Percentiles rank a stretch among this genome's conserved stretches.
Evolutionary conservation across 176 grass and related monocot genomes (phyloP).

Genomic region (Phoenix dactylifera): DNA sequence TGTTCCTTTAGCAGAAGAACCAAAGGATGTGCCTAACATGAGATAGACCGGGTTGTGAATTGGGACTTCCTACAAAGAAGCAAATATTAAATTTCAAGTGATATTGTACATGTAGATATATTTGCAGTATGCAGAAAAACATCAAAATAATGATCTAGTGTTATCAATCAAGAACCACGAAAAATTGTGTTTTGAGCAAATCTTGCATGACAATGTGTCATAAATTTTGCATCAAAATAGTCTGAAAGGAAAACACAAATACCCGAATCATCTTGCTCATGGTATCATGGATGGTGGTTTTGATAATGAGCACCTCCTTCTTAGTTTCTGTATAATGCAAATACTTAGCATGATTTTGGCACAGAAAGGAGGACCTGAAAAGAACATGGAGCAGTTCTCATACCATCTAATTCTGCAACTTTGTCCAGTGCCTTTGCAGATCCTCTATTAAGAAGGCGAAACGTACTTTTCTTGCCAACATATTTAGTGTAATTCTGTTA

Average conservation of each 20-base stretch:
- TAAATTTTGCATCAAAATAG: background rate
- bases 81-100: slow-evolving; percentile 9
- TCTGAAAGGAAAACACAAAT: slow-evolving; percentile 5
- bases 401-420: slow-evolving; percentile 96
- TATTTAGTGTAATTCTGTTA: slow-evolving; percentile 84
- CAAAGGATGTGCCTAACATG: slow-evolving; percentile 89
- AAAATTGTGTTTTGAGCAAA: too few species aligned
- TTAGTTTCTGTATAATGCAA: slow-evolving; percentile 61
- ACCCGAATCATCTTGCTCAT: slow-evolving; percentile 98
- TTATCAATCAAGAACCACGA: too few species aligned
- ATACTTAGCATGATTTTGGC: slow-evolving; percentile 12
- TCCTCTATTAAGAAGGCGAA: slow-evolving; percentile 95
- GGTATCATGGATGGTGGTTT: slow-evolving; percentile 96
- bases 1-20: slow-evolving; percentile 98
- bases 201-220: background rate
- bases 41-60: slow-evolving; percentile 83
- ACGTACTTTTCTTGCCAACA: slow-evolving; percentile 94
- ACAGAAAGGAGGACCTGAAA: background rate
- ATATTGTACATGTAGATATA: background rate
- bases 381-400: background rate
- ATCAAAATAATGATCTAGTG: background rate
- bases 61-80: slow-evolving; percentile 62
- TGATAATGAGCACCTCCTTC: slow-evolving; percentile 71
- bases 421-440: slow-evolving; percentile 98
- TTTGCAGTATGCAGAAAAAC: background rate